Base-by-base conservation (phyloP, 176 grass and related monocot genomes). In the Carex scoparia region DNA sequence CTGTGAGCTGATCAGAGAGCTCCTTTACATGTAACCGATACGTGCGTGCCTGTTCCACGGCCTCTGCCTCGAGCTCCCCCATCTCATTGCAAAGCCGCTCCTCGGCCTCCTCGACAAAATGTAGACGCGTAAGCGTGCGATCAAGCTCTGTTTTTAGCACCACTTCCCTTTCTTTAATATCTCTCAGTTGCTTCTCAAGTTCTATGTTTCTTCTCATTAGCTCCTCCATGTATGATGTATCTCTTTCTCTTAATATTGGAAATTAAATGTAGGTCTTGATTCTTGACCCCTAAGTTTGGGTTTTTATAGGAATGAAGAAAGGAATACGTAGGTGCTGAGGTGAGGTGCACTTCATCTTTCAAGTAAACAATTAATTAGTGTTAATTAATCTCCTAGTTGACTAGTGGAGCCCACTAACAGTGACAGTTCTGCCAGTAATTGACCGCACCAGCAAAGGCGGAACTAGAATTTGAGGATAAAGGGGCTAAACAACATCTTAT, bases 41-140 rank as follows among this genome's bases (percentile, higher is more conserved):
- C 82, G 69, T 89, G 14, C 87, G 23, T 31, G 92, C 95, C 58
- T 92, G 61, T 69, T 0, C 2, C 30, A 93, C 42, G 28, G 88
- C 89, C 87, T 97, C 92, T 0, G 92, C 92, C 86, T 97, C 92
- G 40, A 94, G 86, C 84, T 94, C 95, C 5, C 90, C 92, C 66
- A 94, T 88, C 86, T 97, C 81, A 69, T 84, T 85, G 66, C 91
- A 93, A n/a, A 94, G 87, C 30, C 87, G 84, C 88, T 94, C 92
- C 91, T 94, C 92, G 54, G 84, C 95, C 84, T 93, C 95, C 86
- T 97, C 92, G 15, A 86, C 60, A 28, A 87, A 81, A 28, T 78
- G 85, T 64, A 91, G 67, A 86, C 89, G 56, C 68, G 70, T 80
- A 13, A 90, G 86, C 11, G 92, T 90, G 33, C 73, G 84, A 73